Base-by-base conservation (phyloP, 78 protist genomes). In the Salpingoeca rosetta region DNA sequence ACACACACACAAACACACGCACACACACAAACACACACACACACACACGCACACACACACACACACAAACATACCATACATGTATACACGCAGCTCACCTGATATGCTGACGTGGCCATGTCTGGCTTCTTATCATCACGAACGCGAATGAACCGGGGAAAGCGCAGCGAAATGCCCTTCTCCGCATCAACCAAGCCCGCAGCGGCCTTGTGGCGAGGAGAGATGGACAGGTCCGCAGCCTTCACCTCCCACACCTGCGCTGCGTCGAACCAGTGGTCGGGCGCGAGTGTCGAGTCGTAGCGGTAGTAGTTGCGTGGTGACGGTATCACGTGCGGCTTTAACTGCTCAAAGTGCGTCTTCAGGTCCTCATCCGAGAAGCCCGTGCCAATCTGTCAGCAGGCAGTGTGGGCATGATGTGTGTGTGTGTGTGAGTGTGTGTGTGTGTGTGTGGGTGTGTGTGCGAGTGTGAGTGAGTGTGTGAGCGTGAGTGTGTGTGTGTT, bases 81-180 rank as follows among this genome's bases (percentile, higher is more conserved):
- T n/a, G n/a, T n/a, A 17, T 51, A 51, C 65, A 51, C 17, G 65
- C 17, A 7, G 97, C 77, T 95, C 95, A 92, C 94, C 84, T 97
- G 97, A 7, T 44, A 36, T 28, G 97, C n/a, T 2, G 82, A 41
- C 1, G 99, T 98, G 1, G 99, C 99, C 22, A 95, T 86, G 44
- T 93, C 96, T 1, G 97, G 94, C 11, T 39, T 65, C 88, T 98
- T 98, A 90, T 98, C 99, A 1, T 92, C 96, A 39, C 99, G 90
- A 51, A 94, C 90, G 44, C 98, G 89, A 27, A 95, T 22, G 81
- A 98, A 97, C 22, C 99, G 87, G 12, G 99, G 99, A 90, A 98
- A 98, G 82, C 99, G 94, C 40, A 98, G 94, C 38, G 98, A 95
- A 38, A 98, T 93, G 51, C 99, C 99, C 79, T 92, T 91, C n/a